Conservation (phyloP, 257 asterid genomes). For the Lantana camara region DNA sequence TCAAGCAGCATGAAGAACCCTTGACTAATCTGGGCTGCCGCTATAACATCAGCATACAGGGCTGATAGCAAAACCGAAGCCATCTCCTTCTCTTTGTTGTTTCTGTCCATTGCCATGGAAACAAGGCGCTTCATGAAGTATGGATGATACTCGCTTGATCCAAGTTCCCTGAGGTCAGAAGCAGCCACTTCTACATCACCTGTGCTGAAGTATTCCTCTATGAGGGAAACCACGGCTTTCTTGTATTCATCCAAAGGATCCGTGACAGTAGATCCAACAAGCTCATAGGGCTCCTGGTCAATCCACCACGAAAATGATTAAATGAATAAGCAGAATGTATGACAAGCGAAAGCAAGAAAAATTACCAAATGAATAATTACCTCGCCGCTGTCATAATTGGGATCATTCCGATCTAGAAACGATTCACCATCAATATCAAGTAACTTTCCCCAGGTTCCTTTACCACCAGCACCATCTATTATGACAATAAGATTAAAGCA, state of each 20-base stretch:
- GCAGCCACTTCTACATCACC: constrained; percentile 87
- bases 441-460: constrained; percentile 98
- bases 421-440: constrained; percentile 75
- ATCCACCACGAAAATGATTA: constrained; percentile 28
- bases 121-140: constrained; percentile 89
- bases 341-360: not conserved
- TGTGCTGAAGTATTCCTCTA: constrained; percentile 89
- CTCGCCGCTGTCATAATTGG: constrained; percentile 82
- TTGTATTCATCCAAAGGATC: constrained; percentile 87
- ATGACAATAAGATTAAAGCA: constrained; percentile 32
- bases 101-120: constrained; percentile 96
- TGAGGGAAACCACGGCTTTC: constrained; percentile 78
- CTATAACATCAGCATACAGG: constrained; percentile 83
- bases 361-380: constrained; percentile 29
- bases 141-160: constrained; percentile 85
- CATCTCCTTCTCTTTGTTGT: constrained; percentile 97
- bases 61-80: constrained; percentile 95
- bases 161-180: constrained; percentile 86
- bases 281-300: constrained; percentile 91
- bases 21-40: constrained; percentile 71
- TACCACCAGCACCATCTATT: constrained; percentile 98
- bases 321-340: constrained; percentile 29
- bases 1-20: constrained; percentile 87
- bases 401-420: constrained; percentile 66
- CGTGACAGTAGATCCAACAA: constrained; percentile 66